Evolutionary conservation across 768 basidiomycete species (phyloP).

Genomic region (Russula abietina): DNA sequence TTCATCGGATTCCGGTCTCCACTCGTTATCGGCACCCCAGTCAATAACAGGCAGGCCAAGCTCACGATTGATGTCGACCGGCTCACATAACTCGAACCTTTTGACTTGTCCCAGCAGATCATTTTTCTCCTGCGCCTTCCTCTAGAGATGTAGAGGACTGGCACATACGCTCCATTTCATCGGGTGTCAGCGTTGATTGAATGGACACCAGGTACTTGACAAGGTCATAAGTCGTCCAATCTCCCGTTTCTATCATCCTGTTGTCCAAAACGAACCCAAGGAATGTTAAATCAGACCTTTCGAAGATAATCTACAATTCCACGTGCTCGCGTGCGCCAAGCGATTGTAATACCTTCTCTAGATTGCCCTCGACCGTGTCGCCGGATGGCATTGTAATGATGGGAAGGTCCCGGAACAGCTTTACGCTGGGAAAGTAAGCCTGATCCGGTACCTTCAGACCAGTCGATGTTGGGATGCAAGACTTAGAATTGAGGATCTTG

Average conservation of each 20-base stretch:
- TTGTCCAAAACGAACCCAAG: no score
- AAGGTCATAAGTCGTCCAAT: slow-evolving; percentile 47
- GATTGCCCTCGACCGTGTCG: slow-evolving; percentile 51
- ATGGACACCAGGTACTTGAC: slow-evolving; percentile 85
- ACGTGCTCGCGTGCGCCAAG: slow-evolving; percentile 89
- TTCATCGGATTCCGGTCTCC: slow-evolving; percentile 81
- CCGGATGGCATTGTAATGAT: slow-evolving; percentile 69
- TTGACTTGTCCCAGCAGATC: slow-evolving; percentile 24
- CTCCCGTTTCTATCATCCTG: no score
- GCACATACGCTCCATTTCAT: slow-evolving; percentile 50
- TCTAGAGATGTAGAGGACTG: slow-evolving; percentile 71
- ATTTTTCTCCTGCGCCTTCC: slow-evolving; percentile 23
- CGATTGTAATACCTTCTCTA: slow-evolving; percentile 65
- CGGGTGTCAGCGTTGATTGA: slow-evolving; percentile 49
- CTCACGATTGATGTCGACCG: slow-evolving; percentile 60
- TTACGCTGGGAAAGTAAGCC: slow-evolving; percentile 78
- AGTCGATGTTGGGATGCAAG: slow-evolving; percentile 48
- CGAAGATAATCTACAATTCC: slow-evolving; percentile 41
- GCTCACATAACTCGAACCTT: slow-evolving; percentile 76
- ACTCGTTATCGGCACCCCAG: slow-evolving; percentile 76
- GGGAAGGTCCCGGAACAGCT: slow-evolving; percentile 86
- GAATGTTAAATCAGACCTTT: no score
- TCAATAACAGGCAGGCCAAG: slow-evolving; percentile 79
- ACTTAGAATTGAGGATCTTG: slow-evolving; percentile 27
- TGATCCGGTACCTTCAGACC: slow-evolving; percentile 71